A percentile compares a stretch with the other conserved stretches of the same genome.
phyloP scores from a whole-genome alignment of 2,329 filamentous ascomycete genomes.

The Trichoderma afroharzianum region DNA sequence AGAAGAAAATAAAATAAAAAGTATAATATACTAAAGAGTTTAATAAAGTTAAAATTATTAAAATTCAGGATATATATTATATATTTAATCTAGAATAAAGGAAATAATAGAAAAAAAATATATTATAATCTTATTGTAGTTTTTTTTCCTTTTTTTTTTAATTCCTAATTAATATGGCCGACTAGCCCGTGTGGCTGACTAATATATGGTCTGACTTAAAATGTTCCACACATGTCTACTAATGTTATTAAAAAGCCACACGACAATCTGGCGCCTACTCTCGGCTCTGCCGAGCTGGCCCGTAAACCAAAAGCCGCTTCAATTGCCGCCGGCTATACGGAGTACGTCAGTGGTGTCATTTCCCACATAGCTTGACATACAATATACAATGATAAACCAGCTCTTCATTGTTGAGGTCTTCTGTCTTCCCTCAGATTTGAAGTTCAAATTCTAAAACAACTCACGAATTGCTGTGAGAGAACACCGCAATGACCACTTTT shows the following conservation, averaged over 20 bases:
- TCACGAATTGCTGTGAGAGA: background rate
- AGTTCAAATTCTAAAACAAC: background rate
- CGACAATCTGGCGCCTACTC: background rate
- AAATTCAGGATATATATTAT: too few species aligned
- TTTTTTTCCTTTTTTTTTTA: too few species aligned
- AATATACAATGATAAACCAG: background rate
- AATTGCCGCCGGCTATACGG: background rate
- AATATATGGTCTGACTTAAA: too few species aligned
- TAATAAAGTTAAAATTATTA: too few species aligned
- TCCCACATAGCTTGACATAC: background rate
- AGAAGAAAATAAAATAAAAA: background rate
- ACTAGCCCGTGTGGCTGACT: too few species aligned
- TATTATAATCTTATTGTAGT: too few species aligned
- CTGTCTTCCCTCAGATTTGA: background rate
- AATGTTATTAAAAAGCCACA: background rate
- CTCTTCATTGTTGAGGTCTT: background rate
- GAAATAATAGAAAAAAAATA: too few species aligned
- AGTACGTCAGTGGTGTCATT: background rate
- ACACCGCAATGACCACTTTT: background rate
- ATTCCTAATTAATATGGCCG: too few species aligned
- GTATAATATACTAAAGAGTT: background rate
- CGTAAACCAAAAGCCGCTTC: background rate
- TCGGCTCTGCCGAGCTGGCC: background rate
- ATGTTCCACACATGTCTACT: background rate
- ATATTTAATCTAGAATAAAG: too few species aligned